Evolutionary conservation across 1,284 basidiomycete species (phyloP).

Genomic region (Irpex sp.): DNA sequence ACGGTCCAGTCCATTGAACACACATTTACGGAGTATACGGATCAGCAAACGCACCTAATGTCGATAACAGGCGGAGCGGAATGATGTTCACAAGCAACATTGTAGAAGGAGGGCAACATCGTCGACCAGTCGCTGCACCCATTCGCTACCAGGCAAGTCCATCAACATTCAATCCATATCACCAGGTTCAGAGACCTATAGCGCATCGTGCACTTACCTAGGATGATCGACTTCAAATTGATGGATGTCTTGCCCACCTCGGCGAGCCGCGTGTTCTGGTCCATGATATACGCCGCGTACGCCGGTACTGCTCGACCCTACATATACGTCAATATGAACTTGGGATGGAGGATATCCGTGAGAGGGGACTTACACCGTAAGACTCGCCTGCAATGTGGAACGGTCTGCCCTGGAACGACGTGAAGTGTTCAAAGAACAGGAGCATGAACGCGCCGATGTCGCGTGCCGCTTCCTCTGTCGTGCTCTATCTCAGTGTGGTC

Average conservation of each 20-base stretch:
- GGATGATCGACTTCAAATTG: conserved; percentile 76
- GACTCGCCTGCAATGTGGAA: conserved; percentile 72
- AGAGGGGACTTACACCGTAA: conserved; percentile 40
- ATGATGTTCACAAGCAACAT: conserved; percentile 25
- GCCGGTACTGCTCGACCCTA: conserved; percentile 82
- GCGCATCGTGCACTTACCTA: conserved; percentile 44
- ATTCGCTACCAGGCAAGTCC: conserved; percentile 38
- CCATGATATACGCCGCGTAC: conserved; percentile 75
- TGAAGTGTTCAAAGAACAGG: conserved; percentile 67
- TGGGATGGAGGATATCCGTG: neutral
- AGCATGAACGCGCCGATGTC: conserved; percentile 63
- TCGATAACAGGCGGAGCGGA: conserved; percentile 22
- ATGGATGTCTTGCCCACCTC: conserved; percentile 64
- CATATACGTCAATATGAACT: neutral
- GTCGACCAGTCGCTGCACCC: conserved; percentile 22
- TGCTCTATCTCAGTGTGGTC: conserved; percentile 29
- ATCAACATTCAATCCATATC: neutral
- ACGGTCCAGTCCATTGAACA: neutral
- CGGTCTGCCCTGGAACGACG: conserved; percentile 50
- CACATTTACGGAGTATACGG: neutral
- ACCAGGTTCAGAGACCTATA: neutral
- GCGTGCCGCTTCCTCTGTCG: conserved; percentile 46
- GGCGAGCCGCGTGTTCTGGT: conserved; percentile 63
- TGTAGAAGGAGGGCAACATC: conserved; percentile 27
- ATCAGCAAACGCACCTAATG: conserved; percentile 17